Base-by-base conservation (phyloP, 2,329 filamentous ascomycete genomes). In the Calonectria fujianensis region DNA sequence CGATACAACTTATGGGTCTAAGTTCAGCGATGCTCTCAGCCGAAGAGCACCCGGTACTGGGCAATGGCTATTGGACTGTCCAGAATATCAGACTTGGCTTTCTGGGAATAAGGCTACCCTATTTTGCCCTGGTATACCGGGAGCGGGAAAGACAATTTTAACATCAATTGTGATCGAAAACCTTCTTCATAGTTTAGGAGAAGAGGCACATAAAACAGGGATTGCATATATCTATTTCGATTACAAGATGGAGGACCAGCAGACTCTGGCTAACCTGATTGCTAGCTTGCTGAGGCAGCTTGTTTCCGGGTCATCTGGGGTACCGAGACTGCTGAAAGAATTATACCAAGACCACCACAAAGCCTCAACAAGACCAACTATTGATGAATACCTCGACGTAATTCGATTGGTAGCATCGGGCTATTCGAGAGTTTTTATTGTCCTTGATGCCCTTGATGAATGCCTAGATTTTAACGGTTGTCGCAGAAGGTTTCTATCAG, bases 1-100 rank as follows among this genome's bases (percentile, higher is more conserved):
- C 0, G 74, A 80, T 7, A 72, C 79, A 3, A 79, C 87, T 45
- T 87, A 85, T 72, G 74, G 73, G 9, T 16, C 78, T 16, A 82
- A 87, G 59, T 87, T 89, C 39, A 82, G 71, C 18, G 85, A 87
- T 52, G 80, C 82, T n/a, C 73, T 87, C 13, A 72, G 66, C 7
- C 74, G 78, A 20, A 79, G 82, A 52, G 82, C 87, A 29, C 45
- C 70, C 20, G 82, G 81, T 14, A 89, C 87, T 2, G 84, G 86
- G 0, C 69, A 84, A 64, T 89, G 87, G 87, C 78, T 89, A 1
- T 75, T 89, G 0, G 74, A 85, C 2, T 85, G 85, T 0, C 9
- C 11, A 0, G 79, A 85, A 29, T 87, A 81, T 73, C 41, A 70
- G 29, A 41, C 45, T 2, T 87, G 84, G 85, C 1, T 82, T 0